Conservation (phyloP, 306 rosid species). For the Rosa persica region DNA sequence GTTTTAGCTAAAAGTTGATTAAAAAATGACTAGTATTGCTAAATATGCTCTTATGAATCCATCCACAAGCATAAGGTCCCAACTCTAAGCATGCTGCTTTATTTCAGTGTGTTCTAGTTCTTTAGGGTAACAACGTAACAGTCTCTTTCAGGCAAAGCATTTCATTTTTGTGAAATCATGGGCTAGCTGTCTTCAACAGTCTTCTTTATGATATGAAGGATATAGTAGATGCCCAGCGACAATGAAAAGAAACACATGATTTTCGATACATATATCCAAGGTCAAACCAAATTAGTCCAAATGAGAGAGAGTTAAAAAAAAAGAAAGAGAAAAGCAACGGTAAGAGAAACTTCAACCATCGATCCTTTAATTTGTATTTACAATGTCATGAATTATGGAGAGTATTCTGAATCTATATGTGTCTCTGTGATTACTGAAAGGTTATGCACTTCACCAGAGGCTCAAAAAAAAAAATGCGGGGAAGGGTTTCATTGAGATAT, state of each 20-base stretch:
- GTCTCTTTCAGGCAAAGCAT: slow-evolving; percentile 11
- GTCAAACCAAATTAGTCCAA: background rate
- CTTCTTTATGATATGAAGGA: background rate
- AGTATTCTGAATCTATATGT: too few relatives aligned
- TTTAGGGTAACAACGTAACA: background rate
- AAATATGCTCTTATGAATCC: too few relatives aligned
- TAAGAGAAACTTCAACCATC: background rate
- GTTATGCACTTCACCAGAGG: too few relatives aligned
- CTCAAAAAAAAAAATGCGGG: too few relatives aligned
- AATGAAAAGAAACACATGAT: background rate
- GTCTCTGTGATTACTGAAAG: too few relatives aligned
- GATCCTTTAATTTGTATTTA: too few relatives aligned
- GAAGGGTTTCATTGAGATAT: too few relatives aligned
- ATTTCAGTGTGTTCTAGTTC: background rate
- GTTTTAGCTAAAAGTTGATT: too few relatives aligned
- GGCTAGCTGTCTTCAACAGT: slow-evolving; percentile 6
- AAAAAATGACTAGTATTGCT: too few relatives aligned
- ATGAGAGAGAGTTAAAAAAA: background rate
- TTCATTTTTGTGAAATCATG: background rate
- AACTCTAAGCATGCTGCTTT: background rate
- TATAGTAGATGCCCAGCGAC: background rate
- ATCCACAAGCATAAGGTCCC: slow-evolving; percentile 5
- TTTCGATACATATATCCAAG: background rate
- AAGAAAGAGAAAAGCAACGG: too few relatives aligned
- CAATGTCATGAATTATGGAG: background rate